A percentile compares a stretch with the other conserved stretches of the same genome.
phyloP scores from a whole-genome alignment of 768 basidiomycete species.

The Termitomyces sp. region DNA sequence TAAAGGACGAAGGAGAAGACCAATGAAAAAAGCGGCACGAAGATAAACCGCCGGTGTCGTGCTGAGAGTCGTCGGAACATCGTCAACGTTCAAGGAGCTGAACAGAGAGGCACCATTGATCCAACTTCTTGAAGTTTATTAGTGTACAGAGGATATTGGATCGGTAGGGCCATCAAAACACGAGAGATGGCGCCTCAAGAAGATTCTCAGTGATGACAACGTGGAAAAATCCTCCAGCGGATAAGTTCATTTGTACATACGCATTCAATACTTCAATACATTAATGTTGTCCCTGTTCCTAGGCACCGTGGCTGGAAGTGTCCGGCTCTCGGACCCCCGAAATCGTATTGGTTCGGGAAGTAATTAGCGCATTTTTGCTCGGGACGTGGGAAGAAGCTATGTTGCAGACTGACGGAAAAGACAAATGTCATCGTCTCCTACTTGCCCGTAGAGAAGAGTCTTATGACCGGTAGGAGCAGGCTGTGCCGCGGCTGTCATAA shows the following conservation, averaged over 20 bases:
- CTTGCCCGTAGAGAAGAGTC: neutral
- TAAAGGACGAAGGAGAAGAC: conserved; percentile 12
- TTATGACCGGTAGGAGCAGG: neutral
- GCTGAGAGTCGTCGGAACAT: conserved; percentile 3
- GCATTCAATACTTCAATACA: neutral
- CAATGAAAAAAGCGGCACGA: conserved; percentile 9
- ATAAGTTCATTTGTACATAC: neutral
- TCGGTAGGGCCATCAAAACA: neutral
- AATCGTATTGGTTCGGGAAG: neutral
- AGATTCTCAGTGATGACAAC: neutral
- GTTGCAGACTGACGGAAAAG: no score
- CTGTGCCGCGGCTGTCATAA: no score
- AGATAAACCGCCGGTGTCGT: conserved; percentile 8
- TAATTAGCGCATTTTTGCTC: no score
- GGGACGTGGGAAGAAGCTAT: neutral
- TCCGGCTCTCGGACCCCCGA: neutral
- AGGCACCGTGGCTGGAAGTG: neutral
- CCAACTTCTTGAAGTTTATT: neutral
- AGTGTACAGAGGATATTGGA: neutral
- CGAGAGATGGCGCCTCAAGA: neutral
- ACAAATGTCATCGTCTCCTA: no score
- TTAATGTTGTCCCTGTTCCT: neutral
- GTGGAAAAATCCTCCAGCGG: neutral
- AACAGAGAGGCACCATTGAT: neutral
- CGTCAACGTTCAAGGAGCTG: conserved; percentile 1